Evolutionary conservation across 2,329 filamentous ascomycete genomes (phyloP), one percentile per base, ranked within the genome.

Genomic region (Botrytis fragariae): DNA sequence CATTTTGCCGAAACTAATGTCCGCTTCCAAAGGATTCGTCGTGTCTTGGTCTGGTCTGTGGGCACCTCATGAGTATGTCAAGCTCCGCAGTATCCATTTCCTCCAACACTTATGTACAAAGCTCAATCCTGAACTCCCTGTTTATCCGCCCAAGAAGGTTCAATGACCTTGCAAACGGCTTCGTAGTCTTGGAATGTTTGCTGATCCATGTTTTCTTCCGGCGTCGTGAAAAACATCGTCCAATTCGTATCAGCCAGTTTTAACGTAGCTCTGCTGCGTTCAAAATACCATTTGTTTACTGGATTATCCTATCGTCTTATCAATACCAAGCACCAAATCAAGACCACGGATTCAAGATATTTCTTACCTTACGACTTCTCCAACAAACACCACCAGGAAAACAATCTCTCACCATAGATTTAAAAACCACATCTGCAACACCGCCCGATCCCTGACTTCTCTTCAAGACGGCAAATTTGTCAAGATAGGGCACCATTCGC

Each of bases 201-300:
- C 51, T 85, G 83, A 74, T 87, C 86, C 64, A 88, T 83, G 61
- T 89, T 84, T 72, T 91, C 85, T 64, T 89, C 88, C 0, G 88
- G 86, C 1, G 92, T 96, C 2, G 96, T 99, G 95, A 96, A 99
- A 80, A 99, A 99, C 94, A 98, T 98, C 5, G 94, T 94, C 96
- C 96, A 99, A 77, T 95, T 91, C 63, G 89, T 93, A n/a, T 88
- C 90, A 0, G 88, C 86, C 54, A 99, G 84, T 83, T 97, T 96
- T 87, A 91, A 92, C 3, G 91, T 95, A 0, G 96, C 96, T 65
- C 88, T 85, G 3, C 93, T 93, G 65, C 96, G 87, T 83, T 99
- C 96, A 83, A 98, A 98, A 82, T 99, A 99, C 96, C 96, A 99
- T 81, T 98, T 98, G 81, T 99, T 99, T 7, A 99, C 96, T 0